A percentile compares a stretch with the other conserved stretches of the same genome.
Conservation (phyloP, 2,329 filamentous ascomycete genomes). For the Ambrosiella cleistominuta region DNA sequence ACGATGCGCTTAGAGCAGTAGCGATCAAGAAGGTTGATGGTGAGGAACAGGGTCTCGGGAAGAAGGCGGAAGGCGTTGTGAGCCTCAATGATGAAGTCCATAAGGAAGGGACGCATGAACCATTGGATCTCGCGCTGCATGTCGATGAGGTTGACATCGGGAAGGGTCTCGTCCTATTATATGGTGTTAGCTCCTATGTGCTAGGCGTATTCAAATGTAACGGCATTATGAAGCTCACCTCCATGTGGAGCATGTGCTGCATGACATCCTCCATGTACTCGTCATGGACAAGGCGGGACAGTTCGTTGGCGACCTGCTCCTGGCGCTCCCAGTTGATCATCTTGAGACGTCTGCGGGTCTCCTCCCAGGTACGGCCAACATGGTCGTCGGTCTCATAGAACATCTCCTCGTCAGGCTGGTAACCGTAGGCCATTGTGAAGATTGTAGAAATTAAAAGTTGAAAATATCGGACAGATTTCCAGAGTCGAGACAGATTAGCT, state of each 20-base stretch:
- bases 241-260: constrained; percentile 89
- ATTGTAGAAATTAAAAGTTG: not conserved
- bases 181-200: not conserved
- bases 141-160: constrained; percentile 94
- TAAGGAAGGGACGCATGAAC: constrained; percentile 97
- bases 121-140: constrained; percentile 98
- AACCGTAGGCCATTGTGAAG: constrained; percentile 27
- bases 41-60: constrained; percentile 87
- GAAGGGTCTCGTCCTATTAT: constrained; percentile 57
- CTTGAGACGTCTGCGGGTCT: constrained; percentile 57
- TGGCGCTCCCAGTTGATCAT: constrained; percentile 68
- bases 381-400: constrained; percentile 40
- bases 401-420: constrained; percentile 25
- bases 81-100: constrained; percentile 95
- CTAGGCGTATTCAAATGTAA: not conserved
- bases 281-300: constrained; percentile 68
- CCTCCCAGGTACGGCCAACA: constrained; percentile 36
- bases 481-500: not conserved
- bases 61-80: constrained; percentile 88
- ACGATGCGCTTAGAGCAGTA: constrained; percentile 97
- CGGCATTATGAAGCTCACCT: constrained; percentile 36
- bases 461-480: not conserved
- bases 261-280: constrained; percentile 92
- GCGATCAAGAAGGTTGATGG: constrained; percentile 87
- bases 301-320: constrained; percentile 72